Conservation (phyloP, 2,329 filamentous ascomycete species). For the Pseudocercospora musae region DNA sequence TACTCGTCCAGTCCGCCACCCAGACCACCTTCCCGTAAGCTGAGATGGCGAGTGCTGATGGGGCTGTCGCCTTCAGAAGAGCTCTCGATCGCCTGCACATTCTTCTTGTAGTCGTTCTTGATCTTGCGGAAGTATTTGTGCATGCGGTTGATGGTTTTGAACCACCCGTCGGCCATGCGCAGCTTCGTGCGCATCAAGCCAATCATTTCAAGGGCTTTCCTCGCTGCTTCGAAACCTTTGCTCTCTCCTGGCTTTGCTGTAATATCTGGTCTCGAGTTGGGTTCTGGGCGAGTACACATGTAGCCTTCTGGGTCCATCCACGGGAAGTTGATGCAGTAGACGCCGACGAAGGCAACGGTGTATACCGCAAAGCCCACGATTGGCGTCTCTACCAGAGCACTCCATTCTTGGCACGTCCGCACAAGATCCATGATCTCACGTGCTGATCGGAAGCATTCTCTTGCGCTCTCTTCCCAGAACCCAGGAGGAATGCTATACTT, state of each 20-base stretch:
- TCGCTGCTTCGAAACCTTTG: conserved; percentile 44
- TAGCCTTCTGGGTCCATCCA: conserved; percentile 62
- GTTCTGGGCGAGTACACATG: conserved; percentile 41
- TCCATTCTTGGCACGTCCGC: conserved; percentile 57
- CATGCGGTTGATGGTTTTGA: conserved; percentile 53
- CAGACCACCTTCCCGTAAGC: conserved; percentile 33
- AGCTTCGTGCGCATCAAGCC: conserved; percentile 52
- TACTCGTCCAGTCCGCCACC: conserved; percentile 58
- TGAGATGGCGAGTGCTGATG: conserved; percentile 29
- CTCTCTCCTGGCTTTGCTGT: conserved; percentile 22
- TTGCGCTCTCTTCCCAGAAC: conserved; percentile 63
- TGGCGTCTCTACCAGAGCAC: conserved; percentile 64
- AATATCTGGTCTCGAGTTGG: conserved; percentile 8
- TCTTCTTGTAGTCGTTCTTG: conserved; percentile 48
- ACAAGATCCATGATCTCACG: conserved; percentile 64
- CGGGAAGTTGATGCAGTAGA: conserved; percentile 66
- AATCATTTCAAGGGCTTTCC: conserved; percentile 51
- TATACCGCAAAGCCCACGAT: conserved; percentile 66
- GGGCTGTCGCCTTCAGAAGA: conserved; percentile 32
- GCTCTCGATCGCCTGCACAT: conserved; percentile 30
- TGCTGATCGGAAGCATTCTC: conserved; percentile 61
- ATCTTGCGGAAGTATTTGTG: conserved; percentile 53
- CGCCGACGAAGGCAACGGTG: conserved; percentile 61
- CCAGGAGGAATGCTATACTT: conserved; percentile 47
- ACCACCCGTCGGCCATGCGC: conserved; percentile 57